phyloP scores from a whole-genome alignment of 2,329 filamentous ascomycete species.

The Verticillium klebahnii region DNA sequence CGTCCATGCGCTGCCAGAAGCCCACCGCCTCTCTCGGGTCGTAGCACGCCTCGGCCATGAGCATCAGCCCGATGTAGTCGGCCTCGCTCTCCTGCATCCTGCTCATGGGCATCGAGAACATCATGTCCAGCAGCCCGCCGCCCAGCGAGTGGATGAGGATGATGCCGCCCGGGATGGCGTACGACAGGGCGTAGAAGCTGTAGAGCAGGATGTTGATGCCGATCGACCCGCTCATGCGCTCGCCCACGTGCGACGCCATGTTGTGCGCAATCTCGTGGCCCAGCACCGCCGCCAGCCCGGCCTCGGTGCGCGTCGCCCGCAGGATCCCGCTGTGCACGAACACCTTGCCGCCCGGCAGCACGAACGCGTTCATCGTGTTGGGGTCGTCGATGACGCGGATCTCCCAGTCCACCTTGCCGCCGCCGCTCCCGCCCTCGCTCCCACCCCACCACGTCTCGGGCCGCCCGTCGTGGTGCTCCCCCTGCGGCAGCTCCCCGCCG shows the following conservation, averaged over 20 bases:
- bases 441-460: neutral
- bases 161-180: slow-evolving; percentile 36
- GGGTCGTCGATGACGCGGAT: slow-evolving; percentile 68
- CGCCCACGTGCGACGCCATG: slow-evolving; percentile 62
- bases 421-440: neutral
- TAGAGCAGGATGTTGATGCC: slow-evolving; percentile 48
- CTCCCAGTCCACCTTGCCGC: slow-evolving; percentile 53
- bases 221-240: slow-evolving; percentile 53
- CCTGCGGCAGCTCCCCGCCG: slow-evolving; percentile 36
- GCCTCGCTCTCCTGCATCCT: slow-evolving; percentile 72
- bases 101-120: slow-evolving; percentile 64
- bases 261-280: slow-evolving; percentile 80
- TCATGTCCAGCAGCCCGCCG: slow-evolving; percentile 51
- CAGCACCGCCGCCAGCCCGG: slow-evolving; percentile 69
- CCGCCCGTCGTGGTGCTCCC: neutral
- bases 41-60: slow-evolving; percentile 79
- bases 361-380: slow-evolving; percentile 66
- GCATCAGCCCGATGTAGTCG: slow-evolving; percentile 75
- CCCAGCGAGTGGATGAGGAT: slow-evolving; percentile 34
- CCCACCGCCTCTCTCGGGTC: slow-evolving; percentile 61
- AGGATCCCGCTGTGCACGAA: slow-evolving; percentile 75
- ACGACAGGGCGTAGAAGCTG: slow-evolving; percentile 44
- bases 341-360: slow-evolving; percentile 73
- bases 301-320: slow-evolving; percentile 60
- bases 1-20: slow-evolving; percentile 66